Conservation (phyloP, 2,329 filamentous ascomycete genomes). For the Leptographium radiaticola region DNA sequence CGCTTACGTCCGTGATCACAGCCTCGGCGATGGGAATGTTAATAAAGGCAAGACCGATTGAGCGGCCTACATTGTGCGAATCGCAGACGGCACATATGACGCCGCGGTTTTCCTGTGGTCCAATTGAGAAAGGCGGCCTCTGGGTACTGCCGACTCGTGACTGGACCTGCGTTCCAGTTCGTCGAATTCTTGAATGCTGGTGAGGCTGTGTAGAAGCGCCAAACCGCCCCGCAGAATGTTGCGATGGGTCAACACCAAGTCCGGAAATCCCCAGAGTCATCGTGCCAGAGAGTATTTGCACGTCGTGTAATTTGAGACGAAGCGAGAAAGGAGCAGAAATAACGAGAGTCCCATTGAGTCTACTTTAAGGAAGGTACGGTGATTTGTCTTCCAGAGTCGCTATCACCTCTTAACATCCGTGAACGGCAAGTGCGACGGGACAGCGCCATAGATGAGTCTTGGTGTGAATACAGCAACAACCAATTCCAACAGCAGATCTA, state of each 20-base stretch:
- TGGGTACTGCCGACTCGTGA: neutral
- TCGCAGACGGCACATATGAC: slow-evolving; percentile 73
- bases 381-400: too few species aligned
- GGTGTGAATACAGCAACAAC: too few species aligned
- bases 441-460: too few species aligned
- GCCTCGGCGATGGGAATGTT: slow-evolving; percentile 77
- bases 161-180: neutral
- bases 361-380: too few species aligned
- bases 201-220: neutral
- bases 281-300: too few species aligned
- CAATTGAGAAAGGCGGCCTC: slow-evolving; percentile 4
- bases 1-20: slow-evolving; percentile 79
- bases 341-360: neutral
- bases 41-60: slow-evolving; percentile 74
- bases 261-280: too few species aligned
- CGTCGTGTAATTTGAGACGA: too few species aligned
- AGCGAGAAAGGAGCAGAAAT: neutral
- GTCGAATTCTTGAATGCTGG: neutral
- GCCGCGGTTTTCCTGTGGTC: slow-evolving; percentile 7
- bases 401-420: too few species aligned
- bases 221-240: neutral
- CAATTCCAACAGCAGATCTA: too few species aligned
- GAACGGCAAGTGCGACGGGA: too few species aligned
- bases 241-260: neutral
- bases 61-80: slow-evolving; percentile 73